Evolutionary conservation across 306 rosid genomes (phyloP).

Genomic region (Bauhinia variegata): DNA sequence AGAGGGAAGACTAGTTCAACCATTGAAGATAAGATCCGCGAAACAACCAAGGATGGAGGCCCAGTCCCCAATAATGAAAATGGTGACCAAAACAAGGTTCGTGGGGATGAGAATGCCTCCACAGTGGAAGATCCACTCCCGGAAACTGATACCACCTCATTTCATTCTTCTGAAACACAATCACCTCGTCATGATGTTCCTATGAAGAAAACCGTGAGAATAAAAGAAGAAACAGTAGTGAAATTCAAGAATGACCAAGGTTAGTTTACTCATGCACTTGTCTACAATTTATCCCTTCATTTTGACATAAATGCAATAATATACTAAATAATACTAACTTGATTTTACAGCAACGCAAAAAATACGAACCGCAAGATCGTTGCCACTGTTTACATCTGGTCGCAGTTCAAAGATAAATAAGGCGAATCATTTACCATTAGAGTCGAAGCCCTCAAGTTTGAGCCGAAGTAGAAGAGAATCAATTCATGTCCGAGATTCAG

Average conservation of each 20-base stretch:
- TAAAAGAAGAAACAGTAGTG: constrained; percentile 36
- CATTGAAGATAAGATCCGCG: constrained; percentile 38
- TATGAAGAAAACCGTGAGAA: constrained; percentile 37
- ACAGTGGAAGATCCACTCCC: constrained; percentile 47
- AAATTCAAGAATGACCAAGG: constrained; percentile 62
- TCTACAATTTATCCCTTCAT: not conserved
- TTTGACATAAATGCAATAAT: not conserved
- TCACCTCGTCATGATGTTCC: constrained; percentile 50
- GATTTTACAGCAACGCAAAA: constrained; percentile 44
- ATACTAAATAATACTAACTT: constrained; percentile 9
- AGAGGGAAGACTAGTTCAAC: constrained; percentile 55
- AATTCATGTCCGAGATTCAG: constrained; percentile 43
- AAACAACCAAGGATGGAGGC: constrained; percentile 38
- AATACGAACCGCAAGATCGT: constrained; percentile 34
- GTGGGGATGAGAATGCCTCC: constrained; percentile 40
- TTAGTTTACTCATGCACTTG: constrained; percentile 28
- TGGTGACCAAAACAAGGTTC: constrained; percentile 19
- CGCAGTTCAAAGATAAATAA: constrained; percentile 39
- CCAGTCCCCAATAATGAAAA: constrained; percentile 16
- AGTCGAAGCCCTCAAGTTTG: constrained; percentile 26
- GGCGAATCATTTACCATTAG: constrained; percentile 37
- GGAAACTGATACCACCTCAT: not conserved
- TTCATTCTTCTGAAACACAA: constrained; percentile 32
- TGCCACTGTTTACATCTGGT: constrained; percentile 37
- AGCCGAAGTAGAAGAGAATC: constrained; percentile 43